Percentiles rank a stretch among this genome's conserved stretches.
phyloP scores from a whole-genome alignment of 371 early-diverging fungal species.

The Actinomortierella wolfii region DNA sequence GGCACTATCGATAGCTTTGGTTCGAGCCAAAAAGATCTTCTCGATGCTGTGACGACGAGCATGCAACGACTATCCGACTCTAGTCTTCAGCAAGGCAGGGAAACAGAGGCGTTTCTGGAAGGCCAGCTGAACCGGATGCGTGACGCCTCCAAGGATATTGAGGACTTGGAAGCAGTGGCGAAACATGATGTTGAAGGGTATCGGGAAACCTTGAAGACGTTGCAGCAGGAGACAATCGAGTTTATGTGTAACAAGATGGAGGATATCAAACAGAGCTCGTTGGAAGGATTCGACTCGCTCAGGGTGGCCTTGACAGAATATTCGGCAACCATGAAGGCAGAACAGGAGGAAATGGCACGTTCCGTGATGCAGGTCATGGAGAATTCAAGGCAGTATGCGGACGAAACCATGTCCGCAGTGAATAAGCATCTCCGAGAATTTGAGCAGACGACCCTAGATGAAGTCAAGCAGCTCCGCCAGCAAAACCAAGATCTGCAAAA shows the following conservation, averaged over 20 bases:
- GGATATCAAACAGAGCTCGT: conserved; percentile 4
- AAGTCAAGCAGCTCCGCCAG: conserved; percentile 15
- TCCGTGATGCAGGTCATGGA: conserved; percentile 18
- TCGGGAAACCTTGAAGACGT: conserved; percentile 18
- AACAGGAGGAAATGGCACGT: conserved; percentile 9
- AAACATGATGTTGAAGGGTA: conserved; percentile 6
- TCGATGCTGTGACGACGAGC: conserved; percentile 5
- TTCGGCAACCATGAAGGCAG: conserved; percentile 10
- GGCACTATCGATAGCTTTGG: conserved; percentile 15
- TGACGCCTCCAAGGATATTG: conserved; percentile 10
- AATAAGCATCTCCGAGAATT: conserved; percentile 15
- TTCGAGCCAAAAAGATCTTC: conserved; percentile 4
- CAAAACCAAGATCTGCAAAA: conserved; percentile 27
- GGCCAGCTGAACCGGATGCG: conserved; percentile 24
- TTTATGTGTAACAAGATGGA: conserved; percentile 14
- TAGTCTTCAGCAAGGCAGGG: conserved; percentile 5
- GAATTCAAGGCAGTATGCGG: conserved; percentile 17
- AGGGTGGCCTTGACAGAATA: conserved; percentile 16
- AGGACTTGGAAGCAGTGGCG: conserved; percentile 6
- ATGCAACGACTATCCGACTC: conserved; percentile 24
- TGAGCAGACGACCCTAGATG: conserved; percentile 16
- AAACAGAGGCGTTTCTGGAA: conserved; percentile 7
- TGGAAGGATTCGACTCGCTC: conserved; percentile 20
- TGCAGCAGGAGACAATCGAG: conserved; percentile 12
- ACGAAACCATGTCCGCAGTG: conserved; percentile 12